phyloP scores from a whole-genome alignment of 1,284 basidiomycete genomes.

The Kwoniella shivajii region DNA sequence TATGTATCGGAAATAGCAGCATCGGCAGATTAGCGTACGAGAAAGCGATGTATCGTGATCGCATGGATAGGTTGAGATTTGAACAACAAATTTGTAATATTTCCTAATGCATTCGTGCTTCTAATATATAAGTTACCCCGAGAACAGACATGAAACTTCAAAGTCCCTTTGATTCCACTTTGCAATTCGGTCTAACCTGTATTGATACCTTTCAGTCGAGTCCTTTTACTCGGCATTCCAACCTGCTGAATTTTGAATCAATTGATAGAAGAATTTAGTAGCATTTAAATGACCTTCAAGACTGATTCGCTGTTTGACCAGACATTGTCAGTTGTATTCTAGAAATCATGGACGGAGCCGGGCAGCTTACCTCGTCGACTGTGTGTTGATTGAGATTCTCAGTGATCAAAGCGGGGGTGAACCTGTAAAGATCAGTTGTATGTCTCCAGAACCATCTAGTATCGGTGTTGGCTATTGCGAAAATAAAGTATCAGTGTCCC shows the following conservation, averaged over 20 bases:
- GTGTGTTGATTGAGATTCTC: conserved; percentile 56
- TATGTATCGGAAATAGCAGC: no score
- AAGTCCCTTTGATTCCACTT: no score
- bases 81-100: no score
- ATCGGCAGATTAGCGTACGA: no score
- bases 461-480: conserved; percentile 51
- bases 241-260: conserved; percentile 56
- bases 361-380: conserved; percentile 54
- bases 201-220: background rate
- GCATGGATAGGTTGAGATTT: no score
- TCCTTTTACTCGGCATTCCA: conserved; percentile 30
- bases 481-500: background rate
- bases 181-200: background rate
- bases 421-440: conserved; percentile 57
- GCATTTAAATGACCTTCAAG: conserved; percentile 54
- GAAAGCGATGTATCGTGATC: background rate
- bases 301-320: conserved; percentile 39
- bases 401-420: conserved; percentile 48
- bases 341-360: no score
- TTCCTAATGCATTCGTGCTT: background rate
- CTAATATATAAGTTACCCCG: background rate
- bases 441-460: conserved; percentile 55
- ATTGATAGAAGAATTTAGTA: conserved; percentile 57
- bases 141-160: no score
- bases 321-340: conserved; percentile 10